Conservation (phyloP, 73 alveolate species). For the Tetrahymena elliotti region DNA sequence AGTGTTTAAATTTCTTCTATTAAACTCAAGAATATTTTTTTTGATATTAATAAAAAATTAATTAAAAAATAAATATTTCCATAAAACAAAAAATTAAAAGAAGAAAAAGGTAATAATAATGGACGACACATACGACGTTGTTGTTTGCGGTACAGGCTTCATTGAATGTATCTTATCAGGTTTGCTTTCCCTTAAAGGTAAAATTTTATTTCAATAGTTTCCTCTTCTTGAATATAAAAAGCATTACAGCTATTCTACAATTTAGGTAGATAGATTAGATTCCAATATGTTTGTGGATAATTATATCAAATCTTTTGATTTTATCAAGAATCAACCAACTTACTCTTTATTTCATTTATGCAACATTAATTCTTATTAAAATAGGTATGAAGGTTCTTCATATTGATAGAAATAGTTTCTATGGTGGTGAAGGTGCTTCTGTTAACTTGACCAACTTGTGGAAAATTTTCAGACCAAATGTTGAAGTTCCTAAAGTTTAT, state of each 20-base stretch:
- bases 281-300: too few species aligned
- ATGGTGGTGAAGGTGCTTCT: constrained; percentile 95
- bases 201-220: constrained; percentile 5
- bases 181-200: constrained; percentile 74
- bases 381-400: constrained; percentile 89
- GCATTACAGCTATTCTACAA: not conserved
- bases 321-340: not conserved
- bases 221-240: not conserved
- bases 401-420: constrained; percentile 90
- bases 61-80: not conserved
- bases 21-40: not conserved
- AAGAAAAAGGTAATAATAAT: constrained; percentile 3
- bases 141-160: constrained; percentile 95
- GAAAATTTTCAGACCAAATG: constrained; percentile 80
- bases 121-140: constrained; percentile 67
- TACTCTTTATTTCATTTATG: not conserved
- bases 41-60: not conserved
- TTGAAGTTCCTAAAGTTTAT: constrained; percentile 67
- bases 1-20: not conserved
- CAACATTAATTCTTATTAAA: not conserved
- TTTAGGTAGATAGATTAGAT: not conserved
- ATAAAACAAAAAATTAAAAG: not conserved
- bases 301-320: not conserved
- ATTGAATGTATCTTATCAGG: constrained; percentile 96
- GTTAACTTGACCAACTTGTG: constrained; percentile 94